Percentiles rank a stretch among this genome's conserved stretches.
Evolutionary conservation across 306 rosid species (phyloP).

Genomic region (Casuarina glauca): DNA sequence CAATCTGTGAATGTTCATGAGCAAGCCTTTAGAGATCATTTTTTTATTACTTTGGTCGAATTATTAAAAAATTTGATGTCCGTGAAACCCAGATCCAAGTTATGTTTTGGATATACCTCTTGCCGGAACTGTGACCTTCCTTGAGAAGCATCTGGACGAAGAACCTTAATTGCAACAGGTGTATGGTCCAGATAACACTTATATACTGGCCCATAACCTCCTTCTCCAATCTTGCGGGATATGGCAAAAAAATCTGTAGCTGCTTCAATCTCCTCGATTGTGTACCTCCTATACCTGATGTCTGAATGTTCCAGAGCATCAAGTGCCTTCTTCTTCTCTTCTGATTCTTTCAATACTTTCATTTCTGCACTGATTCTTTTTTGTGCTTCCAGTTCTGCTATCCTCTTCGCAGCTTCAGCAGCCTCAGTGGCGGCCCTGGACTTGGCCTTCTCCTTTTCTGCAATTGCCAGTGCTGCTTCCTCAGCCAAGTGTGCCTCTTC

Average conservation of each 20-base stretch:
- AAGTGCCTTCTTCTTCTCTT: slow-evolving; percentile 61
- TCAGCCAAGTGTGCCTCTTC: slow-evolving; percentile 78
- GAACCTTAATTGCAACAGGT: slow-evolving; percentile 83
- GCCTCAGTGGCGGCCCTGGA: slow-evolving; percentile 91
- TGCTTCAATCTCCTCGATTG: slow-evolving; percentile 81
- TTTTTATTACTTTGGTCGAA: too few relatives aligned
- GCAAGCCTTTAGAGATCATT: not conserved
- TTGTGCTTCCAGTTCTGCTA: slow-evolving; percentile 81
- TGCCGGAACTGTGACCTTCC: slow-evolving; percentile 87
- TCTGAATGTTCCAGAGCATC: slow-evolving; percentile 52
- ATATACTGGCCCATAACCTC: slow-evolving; percentile 94
- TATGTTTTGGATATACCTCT: slow-evolving; percentile 58
- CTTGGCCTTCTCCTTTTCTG: slow-evolving; percentile 75
- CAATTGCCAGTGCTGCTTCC: slow-evolving; percentile 78
- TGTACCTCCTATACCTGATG: slow-evolving; percentile 70
- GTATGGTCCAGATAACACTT: slow-evolving; percentile 77
- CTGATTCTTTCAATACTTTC: slow-evolving; percentile 72
- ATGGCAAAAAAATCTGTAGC: slow-evolving; percentile 67
- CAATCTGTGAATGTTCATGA: slow-evolving; percentile 55
- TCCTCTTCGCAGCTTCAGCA: slow-evolving; percentile 82
- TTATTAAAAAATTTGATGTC: not conserved
- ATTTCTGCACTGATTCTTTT: slow-evolving; percentile 77
- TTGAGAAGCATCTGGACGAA: slow-evolving; percentile 94
- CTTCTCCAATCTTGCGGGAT: slow-evolving; percentile 89
- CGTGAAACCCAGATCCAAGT: not conserved